Base-by-base conservation (phyloP, 176 grass and related monocot species). In the Oryza longistaminata region DNA sequence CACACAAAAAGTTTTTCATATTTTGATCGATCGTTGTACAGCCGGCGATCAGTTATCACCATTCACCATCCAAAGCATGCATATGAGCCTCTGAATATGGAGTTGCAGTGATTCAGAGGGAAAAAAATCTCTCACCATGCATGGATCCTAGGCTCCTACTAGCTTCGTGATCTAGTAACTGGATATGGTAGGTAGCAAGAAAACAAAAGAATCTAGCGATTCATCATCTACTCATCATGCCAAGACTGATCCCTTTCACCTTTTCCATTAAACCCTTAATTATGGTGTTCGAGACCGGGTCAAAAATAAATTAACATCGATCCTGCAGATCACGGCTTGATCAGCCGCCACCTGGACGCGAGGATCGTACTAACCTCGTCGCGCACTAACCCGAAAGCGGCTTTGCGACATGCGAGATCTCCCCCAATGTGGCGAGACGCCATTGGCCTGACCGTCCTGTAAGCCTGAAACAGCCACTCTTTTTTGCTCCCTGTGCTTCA, bases 401-500 rank as follows among this genome's bases (percentile, higher is more conserved):
- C 74, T 83, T 83, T 86, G 3, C 35, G 1, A 42, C 62, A 53
- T 27, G 53, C 19, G 24, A 21, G 78, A 68, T 61, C 24, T 0
- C 43, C 35, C 35, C 46, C 37, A 58, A 81, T 75, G 88, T 94
- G 92, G 88, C 86, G 64, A 16, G 2, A 4, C 34, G 2, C 72
- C 35, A 74, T 84, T 91, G 83, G 77, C 64, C 42, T 13, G 43
- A 22, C 39, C 75, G 55, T 21, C 9, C 5, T 2, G 85, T 44
- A 88, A 79, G 74, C 45, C 27, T 33, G 12, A 43, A 75, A 24
- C 25, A 70, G 68, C 73, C 71, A 44, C 37, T 66, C 52, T 70
- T 87, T 89, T 76, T 70, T 34, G 60, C 82, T 0, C 65, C 33
- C 49, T 82, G 24, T 92, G 93, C 87, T 85, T 86, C 88, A 21